Conservation (phyloP, 768 basidiomycete genomes). For the Pleurotus giganteus region DNA sequence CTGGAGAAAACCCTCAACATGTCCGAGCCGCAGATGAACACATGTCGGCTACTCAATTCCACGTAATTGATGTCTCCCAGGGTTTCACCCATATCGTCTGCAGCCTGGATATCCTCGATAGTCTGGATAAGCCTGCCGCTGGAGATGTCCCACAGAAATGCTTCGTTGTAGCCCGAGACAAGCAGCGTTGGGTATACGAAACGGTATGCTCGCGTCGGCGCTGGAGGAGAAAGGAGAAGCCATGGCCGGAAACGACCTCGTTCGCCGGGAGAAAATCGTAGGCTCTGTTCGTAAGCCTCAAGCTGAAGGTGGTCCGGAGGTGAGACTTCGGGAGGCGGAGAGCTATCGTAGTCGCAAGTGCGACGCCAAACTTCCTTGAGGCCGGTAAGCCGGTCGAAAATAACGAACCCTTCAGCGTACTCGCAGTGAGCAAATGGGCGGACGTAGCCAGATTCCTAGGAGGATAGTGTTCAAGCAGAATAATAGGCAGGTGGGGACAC, state of each 20-base stretch:
- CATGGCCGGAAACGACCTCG: conserved; percentile 63
- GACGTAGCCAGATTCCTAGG: conserved; percentile 44
- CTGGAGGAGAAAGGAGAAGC: conserved; percentile 51
- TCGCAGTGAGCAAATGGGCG: conserved; percentile 66
- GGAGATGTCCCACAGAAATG: conserved; percentile 64
- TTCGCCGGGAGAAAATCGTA: conserved; percentile 4
- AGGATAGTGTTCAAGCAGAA: background rate
- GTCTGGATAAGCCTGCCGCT: conserved; percentile 47
- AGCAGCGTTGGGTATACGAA: conserved; percentile 68
- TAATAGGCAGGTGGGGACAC: conserved; percentile 15
- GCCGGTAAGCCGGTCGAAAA: conserved; percentile 61
- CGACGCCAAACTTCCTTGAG: conserved; percentile 74
- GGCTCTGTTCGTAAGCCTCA: conserved; percentile 10
- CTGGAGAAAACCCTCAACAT: conserved; percentile 56
- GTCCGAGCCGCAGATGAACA: conserved; percentile 53
- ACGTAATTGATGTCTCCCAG: conserved; percentile 57
- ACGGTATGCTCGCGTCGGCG: conserved; percentile 51
- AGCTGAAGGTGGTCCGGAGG: conserved; percentile 31
- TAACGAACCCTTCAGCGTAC: conserved; percentile 66
- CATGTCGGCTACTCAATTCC: conserved; percentile 56
- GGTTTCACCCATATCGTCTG: background rate
- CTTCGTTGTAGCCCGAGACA: conserved; percentile 39
- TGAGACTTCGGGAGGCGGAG: conserved; percentile 20
- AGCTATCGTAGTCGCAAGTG: conserved; percentile 26
- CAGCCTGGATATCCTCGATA: conserved; percentile 37